Evolutionary conservation across 2,329 filamentous ascomycete genomes (phyloP).

Genomic region (Fusarium foetens): DNA sequence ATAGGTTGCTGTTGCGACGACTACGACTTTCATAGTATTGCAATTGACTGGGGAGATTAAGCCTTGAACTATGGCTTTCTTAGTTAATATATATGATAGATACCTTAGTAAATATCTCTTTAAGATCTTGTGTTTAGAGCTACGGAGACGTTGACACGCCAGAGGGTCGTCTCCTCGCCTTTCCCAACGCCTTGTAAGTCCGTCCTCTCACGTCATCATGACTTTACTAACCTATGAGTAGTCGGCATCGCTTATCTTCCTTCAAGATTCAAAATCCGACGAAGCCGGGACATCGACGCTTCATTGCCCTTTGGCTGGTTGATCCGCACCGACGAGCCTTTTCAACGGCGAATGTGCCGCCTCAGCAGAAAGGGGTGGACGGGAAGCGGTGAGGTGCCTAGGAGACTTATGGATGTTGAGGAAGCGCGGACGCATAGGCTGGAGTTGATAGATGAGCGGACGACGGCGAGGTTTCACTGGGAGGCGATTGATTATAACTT

Average conservation of each 20-base stretch:
- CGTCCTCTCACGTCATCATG: no score
- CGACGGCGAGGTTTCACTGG: background rate
- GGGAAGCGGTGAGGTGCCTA: fast-evolving
- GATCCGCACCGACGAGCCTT: conserved; percentile 1
- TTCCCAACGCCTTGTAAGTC: background rate
- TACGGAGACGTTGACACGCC: no score
- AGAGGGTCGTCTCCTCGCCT: no score
- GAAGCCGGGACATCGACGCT: background rate
- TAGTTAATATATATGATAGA: no score
- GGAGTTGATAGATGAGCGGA: background rate
- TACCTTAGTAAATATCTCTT: no score
- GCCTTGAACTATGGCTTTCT: no score
- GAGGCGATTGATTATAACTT: background rate
- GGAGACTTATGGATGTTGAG: background rate
- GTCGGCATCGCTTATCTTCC: no score
- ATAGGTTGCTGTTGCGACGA: no score
- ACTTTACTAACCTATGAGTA: no score
- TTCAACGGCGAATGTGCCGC: background rate
- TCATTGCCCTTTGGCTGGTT: background rate
- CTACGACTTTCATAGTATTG: no score
- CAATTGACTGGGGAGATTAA: no score
- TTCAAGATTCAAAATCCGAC: background rate
- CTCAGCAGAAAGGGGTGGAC: background rate
- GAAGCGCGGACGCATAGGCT: background rate
- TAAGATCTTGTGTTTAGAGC: no score